phyloP scores from a whole-genome alignment of 2,329 filamentous ascomycete genomes.

The Blastomyces gilchristii region DNA sequence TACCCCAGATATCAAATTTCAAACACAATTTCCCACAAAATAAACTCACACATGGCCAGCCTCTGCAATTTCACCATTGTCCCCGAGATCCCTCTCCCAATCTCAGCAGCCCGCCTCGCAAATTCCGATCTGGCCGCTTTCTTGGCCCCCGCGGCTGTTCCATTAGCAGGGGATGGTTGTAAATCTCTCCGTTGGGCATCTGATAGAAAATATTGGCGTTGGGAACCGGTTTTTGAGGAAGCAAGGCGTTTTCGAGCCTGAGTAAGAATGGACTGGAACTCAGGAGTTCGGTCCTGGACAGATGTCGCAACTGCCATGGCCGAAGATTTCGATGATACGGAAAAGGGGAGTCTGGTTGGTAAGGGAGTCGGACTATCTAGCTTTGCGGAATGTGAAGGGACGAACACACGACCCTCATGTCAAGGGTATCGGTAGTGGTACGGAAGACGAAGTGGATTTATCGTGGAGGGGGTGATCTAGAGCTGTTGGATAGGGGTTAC shows the following conservation, averaged over 20 bases:
- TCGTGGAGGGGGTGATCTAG: neutral
- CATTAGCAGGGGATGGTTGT: slow-evolving; percentile 52
- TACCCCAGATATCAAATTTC: neutral
- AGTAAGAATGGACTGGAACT: slow-evolving; percentile 84
- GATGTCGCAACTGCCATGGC: slow-evolving; percentile 40
- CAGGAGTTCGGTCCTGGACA: slow-evolving; percentile 91
- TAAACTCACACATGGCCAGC: slow-evolving; percentile 59
- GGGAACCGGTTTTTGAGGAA: slow-evolving; percentile 63
- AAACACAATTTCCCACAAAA: neutral
- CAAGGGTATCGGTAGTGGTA: neutral
- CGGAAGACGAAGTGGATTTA: neutral
- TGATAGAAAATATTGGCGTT: slow-evolving; percentile 69
- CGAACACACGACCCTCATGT: neutral
- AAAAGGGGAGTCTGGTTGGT: neutral
- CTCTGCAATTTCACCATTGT: slow-evolving; percentile 95
- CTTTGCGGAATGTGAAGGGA: neutral
- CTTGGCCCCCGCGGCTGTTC: slow-evolving; percentile 33
- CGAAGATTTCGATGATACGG: neutral
- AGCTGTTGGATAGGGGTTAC: neutral
- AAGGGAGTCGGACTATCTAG: neutral
- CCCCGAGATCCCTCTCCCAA: slow-evolving; percentile 78
- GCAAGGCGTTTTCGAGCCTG: slow-evolving; percentile 75
- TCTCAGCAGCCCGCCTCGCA: slow-evolving; percentile 79
- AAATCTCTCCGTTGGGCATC: slow-evolving; percentile 52
- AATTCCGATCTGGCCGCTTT: slow-evolving; percentile 67